phyloP scores from a whole-genome alignment of 192 early-diverging fungal genomes.

The Backusella psychrophila region DNA sequence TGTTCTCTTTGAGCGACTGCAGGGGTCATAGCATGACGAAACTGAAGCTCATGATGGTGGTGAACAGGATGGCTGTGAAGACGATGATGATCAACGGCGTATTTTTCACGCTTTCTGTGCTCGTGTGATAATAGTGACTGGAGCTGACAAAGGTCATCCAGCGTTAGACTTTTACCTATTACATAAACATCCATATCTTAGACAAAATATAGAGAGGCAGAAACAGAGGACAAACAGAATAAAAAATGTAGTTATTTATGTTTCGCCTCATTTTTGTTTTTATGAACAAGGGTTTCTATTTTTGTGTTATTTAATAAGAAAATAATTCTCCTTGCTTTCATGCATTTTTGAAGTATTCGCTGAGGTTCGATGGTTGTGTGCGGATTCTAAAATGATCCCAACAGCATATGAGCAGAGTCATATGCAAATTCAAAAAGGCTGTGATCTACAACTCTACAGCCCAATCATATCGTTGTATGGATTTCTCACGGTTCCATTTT shows the following conservation, averaged over 20 bases:
- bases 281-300: not conserved
- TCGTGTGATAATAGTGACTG: conserved; percentile 9
- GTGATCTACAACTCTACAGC: not conserved
- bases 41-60: not conserved
- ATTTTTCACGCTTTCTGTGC: not conserved
- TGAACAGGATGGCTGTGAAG: not conserved
- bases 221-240: not conserved
- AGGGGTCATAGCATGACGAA: conserved; percentile 5
- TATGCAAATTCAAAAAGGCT: not conserved
- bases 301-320: not conserved
- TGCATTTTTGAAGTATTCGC: not conserved
- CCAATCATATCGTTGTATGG: not conserved
- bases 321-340: not conserved
- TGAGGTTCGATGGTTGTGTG: not conserved
- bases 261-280: not conserved
- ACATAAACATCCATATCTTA: not conserved
- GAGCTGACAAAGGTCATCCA: conserved; percentile 6
- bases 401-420: not conserved
- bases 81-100: not conserved
- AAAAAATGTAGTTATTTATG: not conserved
- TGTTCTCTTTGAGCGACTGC: not conserved
- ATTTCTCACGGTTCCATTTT: not conserved
- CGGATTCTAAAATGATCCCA: not conserved
- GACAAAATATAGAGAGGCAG: no score
- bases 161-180: not conserved